These are phyloP conservation scores for Trichoderma sp. DNA, from an alignment of 2,329 filamentous ascomycete species.

Conservation along the genomic window DNA sequence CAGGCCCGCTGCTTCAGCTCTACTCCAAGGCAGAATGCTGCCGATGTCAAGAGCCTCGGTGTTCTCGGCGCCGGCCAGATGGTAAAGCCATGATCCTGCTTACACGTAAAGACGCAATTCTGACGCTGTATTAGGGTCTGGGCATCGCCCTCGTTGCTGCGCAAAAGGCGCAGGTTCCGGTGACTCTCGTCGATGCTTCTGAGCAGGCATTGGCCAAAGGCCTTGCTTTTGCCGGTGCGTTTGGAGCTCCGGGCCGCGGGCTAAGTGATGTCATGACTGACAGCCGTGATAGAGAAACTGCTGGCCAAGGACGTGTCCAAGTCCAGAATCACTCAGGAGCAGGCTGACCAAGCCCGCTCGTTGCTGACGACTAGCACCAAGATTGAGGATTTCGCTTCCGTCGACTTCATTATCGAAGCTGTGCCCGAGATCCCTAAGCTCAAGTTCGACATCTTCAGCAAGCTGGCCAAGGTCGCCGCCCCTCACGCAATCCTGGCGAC, in stretches of 20 bases:
- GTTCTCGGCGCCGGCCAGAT: conserved; percentile 96
- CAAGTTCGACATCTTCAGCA: conserved; percentile 82
- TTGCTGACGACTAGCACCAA: conserved; percentile 68
- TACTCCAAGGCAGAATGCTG: conserved; percentile 55
- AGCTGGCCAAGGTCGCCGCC: conserved; percentile 77
- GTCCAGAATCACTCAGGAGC: conserved; percentile 75
- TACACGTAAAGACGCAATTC: not conserved
- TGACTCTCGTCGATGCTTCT: conserved; percentile 80
- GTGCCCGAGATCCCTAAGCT: conserved; percentile 88
- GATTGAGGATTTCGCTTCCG: conserved; percentile 73
- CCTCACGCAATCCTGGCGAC: conserved; percentile 88
- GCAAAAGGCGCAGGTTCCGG: conserved; percentile 75
- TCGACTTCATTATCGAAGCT: conserved; percentile 97
- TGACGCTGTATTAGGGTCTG: conserved; percentile 62
- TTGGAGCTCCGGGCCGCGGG: conserved; percentile 12
- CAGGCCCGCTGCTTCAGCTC: conserved; percentile 66
- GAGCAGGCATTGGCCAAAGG: conserved; percentile 85
- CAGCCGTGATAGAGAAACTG: conserved; percentile 68
- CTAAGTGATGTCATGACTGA: conserved; percentile 11
- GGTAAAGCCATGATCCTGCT: conserved; percentile 51
- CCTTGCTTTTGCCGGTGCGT: conserved; percentile 77
- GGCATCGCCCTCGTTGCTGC: conserved; percentile 95
- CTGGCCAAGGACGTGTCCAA: conserved; percentile 91
- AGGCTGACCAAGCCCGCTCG: conserved; percentile 69
- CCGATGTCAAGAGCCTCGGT: conserved; percentile 80